Conservation (phyloP, 2,329 filamentous ascomycete species). For the Neonectria hederae region DNA sequence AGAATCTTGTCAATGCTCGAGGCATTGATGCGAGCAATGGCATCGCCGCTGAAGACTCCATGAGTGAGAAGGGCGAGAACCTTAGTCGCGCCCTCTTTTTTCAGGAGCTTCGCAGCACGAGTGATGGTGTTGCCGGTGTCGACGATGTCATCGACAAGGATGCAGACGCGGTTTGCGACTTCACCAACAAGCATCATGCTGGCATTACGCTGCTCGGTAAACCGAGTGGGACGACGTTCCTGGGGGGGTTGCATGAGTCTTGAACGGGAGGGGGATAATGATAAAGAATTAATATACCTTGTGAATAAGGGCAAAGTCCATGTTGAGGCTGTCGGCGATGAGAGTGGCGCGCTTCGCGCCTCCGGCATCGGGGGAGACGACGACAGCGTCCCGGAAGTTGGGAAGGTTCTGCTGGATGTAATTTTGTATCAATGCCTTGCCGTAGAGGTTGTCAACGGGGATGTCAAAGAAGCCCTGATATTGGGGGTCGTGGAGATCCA, state of each 20-base stretch:
- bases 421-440: constrained; percentile 74
- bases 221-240: constrained; percentile 89
- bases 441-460: constrained; percentile 97
- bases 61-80: constrained; percentile 95
- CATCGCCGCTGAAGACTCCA: constrained; percentile 93
- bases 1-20: constrained; percentile 93
- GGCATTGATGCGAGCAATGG: constrained; percentile 92
- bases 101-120: constrained; percentile 93
- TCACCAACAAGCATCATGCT: constrained; percentile 97
- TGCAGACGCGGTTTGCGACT: constrained; percentile 81
- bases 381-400: constrained; percentile 84
- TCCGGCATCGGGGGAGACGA: constrained; percentile 95
- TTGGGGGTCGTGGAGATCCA: constrained; percentile 96
- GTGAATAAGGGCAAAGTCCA: constrained; percentile 97
- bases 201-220: constrained; percentile 87
- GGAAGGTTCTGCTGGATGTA: constrained; percentile 84
- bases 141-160: constrained; percentile 92
- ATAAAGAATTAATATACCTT: constrained; percentile 66
- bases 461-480: constrained; percentile 99
- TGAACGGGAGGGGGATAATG: constrained; percentile 45
- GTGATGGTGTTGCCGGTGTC: constrained; percentile 99
- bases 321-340: constrained; percentile 90
- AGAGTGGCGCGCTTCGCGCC: constrained; percentile 95
- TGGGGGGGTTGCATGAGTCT: constrained; percentile 52
- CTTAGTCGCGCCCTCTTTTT: constrained; percentile 90